These are phyloP conservation scores for Thinopyrum obtusiflorum DNA, from an alignment of 202 grass and related monocot species.

Conservation along the genomic window DNA sequence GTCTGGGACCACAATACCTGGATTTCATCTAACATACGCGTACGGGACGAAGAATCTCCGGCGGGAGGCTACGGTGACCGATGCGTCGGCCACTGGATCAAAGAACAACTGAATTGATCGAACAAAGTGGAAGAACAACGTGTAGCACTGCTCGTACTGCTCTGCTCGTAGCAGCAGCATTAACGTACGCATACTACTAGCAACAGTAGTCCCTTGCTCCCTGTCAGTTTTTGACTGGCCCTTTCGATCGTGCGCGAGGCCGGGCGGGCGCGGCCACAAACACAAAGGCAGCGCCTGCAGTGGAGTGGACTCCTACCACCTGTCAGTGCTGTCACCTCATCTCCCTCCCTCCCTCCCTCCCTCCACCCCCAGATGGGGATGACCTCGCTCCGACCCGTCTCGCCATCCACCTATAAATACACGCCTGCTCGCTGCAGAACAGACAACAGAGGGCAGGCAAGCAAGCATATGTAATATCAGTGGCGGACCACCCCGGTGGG, in stretches of 20 bases:
- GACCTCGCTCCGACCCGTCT: background rate
- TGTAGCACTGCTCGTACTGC: too few species aligned
- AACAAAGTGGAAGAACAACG: background rate
- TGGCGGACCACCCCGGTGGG: too few species aligned
- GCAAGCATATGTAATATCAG: too few species aligned
- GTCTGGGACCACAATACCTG: background rate
- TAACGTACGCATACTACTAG: background rate
- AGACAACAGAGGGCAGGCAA: constrained; percentile 28
- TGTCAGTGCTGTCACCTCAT: constrained; percentile 28
- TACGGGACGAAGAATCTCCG: background rate
- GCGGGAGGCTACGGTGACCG: background rate
- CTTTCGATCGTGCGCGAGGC: background rate
- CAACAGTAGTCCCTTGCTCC: too few species aligned
- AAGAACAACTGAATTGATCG: background rate
- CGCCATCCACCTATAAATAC: constrained; percentile 61
- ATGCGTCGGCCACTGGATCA: background rate
- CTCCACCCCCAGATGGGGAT: background rate
- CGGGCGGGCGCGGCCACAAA: constrained; percentile 24
- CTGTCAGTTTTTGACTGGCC: background rate
- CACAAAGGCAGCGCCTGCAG: background rate
- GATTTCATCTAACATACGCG: background rate
- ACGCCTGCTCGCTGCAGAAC: background rate
- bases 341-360: background rate
- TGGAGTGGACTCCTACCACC: constrained; percentile 17
- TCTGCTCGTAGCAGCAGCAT: too few species aligned